These are phyloP conservation scores for Salix brachista DNA, from an alignment of 345 rosid genomes.

Conservation along the genomic window DNA sequence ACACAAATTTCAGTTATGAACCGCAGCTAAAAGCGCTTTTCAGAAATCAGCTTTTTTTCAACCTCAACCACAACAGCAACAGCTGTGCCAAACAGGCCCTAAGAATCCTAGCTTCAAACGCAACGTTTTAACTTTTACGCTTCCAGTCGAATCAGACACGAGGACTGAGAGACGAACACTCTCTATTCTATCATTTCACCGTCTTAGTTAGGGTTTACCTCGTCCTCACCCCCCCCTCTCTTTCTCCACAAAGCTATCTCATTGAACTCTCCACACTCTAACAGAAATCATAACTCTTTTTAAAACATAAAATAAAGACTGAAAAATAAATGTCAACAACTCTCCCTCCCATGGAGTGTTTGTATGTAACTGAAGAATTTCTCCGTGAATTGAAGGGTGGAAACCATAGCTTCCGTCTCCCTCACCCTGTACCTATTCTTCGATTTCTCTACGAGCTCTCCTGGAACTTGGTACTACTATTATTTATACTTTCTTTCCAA, in stretches of 20 bases:
- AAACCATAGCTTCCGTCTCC: constrained; percentile 47
- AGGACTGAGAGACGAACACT: neutral
- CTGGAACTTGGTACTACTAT: constrained; percentile 57
- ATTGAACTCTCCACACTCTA: neutral
- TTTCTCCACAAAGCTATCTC: neutral
- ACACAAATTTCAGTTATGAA: no score
- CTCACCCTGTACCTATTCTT: constrained; percentile 64
- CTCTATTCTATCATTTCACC: neutral
- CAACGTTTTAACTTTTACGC: neutral
- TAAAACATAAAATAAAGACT: neutral
- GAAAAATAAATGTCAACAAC: constrained; percentile 26
- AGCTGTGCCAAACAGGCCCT: no score
- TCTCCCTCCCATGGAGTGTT: constrained; percentile 63
- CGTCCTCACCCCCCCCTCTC: neutral
- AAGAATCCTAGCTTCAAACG: neutral
- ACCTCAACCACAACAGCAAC: no score
- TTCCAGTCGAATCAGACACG: neutral
- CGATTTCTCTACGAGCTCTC: constrained; percentile 94
- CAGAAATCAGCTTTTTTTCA: no score
- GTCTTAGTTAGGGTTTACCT: neutral
- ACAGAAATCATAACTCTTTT: neutral
- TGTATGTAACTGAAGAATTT: constrained; percentile 62
- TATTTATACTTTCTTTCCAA: neutral
- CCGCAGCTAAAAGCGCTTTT: no score
- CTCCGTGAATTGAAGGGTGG: constrained; percentile 78